These are phyloP conservation scores for Eucalyptus marginata DNA, from an alignment of 345 rosid species.

Conservation along the genomic window DNA sequence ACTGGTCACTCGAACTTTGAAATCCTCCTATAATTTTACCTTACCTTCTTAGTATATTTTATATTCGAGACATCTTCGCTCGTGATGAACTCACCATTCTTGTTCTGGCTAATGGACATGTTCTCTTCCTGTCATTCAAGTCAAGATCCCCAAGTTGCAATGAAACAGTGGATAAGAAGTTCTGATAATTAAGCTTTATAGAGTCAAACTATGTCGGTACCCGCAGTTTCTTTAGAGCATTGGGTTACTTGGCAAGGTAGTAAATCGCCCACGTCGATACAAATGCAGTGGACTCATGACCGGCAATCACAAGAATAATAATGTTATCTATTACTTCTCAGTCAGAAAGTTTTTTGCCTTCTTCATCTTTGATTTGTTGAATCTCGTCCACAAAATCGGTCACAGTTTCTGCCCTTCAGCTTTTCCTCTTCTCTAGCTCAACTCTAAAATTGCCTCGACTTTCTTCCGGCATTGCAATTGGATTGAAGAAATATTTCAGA, in stretches of 20 bases:
- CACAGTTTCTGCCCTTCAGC: neutral
- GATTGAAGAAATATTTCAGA: neutral
- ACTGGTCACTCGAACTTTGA: neutral
- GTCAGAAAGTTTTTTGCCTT: slow-evolving; percentile 18
- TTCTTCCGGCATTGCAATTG: slow-evolving; percentile 9
- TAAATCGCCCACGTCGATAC: slow-evolving; percentile 27
- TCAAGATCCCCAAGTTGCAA: neutral
- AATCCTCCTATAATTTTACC: too few species aligned
- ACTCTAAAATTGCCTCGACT: slow-evolving; percentile 1
- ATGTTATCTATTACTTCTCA: slow-evolving; percentile 29
- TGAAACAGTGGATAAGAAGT: neutral
- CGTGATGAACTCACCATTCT: slow-evolving; percentile 18
- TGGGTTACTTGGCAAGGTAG: slow-evolving; percentile 19
- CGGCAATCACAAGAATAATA: slow-evolving; percentile 10
- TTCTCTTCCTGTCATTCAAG: slow-evolving; percentile 22
- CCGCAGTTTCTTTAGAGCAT: slow-evolving; percentile 9
- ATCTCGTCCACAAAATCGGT: slow-evolving; percentile 31
- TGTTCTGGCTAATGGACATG: neutral
- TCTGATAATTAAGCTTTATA: neutral
- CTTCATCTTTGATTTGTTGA: slow-evolving; percentile 19
- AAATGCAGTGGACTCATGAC: slow-evolving; percentile 13
- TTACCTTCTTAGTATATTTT: slow-evolving; percentile 26
- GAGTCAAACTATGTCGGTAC: neutral
- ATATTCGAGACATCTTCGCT: slow-evolving; percentile 15
- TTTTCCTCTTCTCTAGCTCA: slow-evolving; percentile 18